Percentiles rank a stretch among this genome's conserved stretches.
Conservation (phyloP, 129 eudicot genomes). For the Helichrysum umbraculigerum region DNA sequence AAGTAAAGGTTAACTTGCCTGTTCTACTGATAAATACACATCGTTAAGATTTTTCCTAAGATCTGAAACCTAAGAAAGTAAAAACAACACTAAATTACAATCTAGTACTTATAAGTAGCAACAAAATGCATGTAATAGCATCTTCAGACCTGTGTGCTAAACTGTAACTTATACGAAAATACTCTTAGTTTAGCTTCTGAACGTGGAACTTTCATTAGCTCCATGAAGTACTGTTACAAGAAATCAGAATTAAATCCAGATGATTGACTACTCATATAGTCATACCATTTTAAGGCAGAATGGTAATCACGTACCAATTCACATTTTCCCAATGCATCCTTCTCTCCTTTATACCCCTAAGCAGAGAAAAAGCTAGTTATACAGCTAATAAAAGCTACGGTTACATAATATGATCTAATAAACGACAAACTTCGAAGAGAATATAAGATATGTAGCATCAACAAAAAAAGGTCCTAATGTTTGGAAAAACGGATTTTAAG, state of each 20-base stretch:
- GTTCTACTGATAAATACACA: slow-evolving; percentile 77
- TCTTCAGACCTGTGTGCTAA: slow-evolving; percentile 64
- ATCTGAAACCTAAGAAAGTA: slow-evolving; percentile 61
- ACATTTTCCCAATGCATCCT: slow-evolving; percentile 70
- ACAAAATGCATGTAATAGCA: slow-evolving; percentile 3
- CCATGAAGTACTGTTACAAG: slow-evolving; percentile 69
- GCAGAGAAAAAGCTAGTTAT: slow-evolving; percentile 28
- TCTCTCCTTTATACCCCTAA: slow-evolving; percentile 84
- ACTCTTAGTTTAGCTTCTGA: slow-evolving; percentile 82
- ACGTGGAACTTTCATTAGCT: slow-evolving; percentile 88
- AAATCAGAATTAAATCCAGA: slow-evolving; percentile 19
- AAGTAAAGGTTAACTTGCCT: slow-evolving; percentile 31
- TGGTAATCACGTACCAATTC: slow-evolving; percentile 57
- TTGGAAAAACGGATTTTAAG: not conserved
- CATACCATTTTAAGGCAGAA: not conserved
- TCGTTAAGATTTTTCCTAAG: slow-evolving; percentile 51
- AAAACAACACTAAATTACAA: slow-evolving; percentile 21
- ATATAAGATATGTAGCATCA: not conserved
- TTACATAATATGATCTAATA: not conserved
- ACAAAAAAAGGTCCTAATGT: not conserved
- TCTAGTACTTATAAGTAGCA: slow-evolving; percentile 7
- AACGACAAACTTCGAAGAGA: not conserved
- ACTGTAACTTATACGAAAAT: slow-evolving; percentile 84
- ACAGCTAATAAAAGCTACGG: slow-evolving; percentile 10
- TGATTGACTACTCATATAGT: not conserved